These are phyloP conservation scores for Trametes pubescens DNA, from an alignment of 1,284 basidiomycete genomes.

Conservation along the genomic window DNA sequence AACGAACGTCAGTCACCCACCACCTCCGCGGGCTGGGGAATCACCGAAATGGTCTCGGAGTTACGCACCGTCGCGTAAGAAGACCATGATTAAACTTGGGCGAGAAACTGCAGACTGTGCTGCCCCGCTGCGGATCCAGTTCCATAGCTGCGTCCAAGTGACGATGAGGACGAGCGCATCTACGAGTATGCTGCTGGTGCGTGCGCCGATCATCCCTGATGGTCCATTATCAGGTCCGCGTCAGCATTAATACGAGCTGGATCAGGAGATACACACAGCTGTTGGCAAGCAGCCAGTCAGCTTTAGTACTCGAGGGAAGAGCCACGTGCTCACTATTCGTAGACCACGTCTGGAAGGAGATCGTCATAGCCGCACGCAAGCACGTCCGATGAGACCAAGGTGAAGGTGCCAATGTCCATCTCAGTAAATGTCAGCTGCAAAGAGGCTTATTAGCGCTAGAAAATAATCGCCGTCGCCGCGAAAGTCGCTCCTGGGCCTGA, in stretches of 20 bases:
- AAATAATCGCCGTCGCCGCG: too few relatives aligned
- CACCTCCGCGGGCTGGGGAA: background rate
- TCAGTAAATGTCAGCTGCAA: background rate
- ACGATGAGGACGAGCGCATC: slow-evolving; percentile 2
- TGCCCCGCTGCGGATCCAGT: background rate
- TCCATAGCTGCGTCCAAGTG: slow-evolving; percentile 1
- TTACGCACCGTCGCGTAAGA: background rate
- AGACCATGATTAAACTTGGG: background rate
- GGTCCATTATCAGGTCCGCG: background rate
- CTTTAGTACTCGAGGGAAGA: background rate
- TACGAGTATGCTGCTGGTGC: background rate
- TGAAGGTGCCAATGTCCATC: background rate
- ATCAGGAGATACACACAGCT: background rate
- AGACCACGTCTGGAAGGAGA: background rate
- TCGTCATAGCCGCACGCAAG: background rate
- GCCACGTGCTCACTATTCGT: background rate
- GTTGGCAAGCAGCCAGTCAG: background rate
- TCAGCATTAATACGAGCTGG: background rate
- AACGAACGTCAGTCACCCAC: background rate
- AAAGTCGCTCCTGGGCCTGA: too few relatives aligned
- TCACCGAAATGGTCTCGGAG: too few relatives aligned
- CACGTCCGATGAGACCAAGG: background rate
- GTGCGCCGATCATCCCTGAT: slow-evolving; percentile 5
- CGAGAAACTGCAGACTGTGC: background rate
- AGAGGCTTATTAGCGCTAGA: too few relatives aligned